Base-by-base conservation (phyloP, 768 basidiomycete species). In the Candolleomyces efflorescens region DNA sequence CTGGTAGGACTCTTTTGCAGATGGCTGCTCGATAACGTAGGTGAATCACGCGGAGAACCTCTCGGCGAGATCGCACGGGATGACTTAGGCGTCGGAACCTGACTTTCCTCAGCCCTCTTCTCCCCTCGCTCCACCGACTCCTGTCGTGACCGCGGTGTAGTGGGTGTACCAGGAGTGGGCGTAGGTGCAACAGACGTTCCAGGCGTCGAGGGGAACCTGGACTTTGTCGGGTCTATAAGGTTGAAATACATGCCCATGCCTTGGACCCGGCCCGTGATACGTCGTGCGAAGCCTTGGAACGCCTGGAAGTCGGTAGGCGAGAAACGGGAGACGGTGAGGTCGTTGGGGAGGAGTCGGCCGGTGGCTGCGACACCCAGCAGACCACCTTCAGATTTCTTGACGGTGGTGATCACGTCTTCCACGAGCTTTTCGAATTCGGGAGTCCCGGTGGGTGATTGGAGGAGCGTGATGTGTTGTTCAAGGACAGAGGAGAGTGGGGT, bases 221-320 rank as follows among this genome's bases (percentile, higher is more conserved):
- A 82, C 43, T 83, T 69, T 18, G 77, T 79, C 0, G 86, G 82
- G 60, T 90, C 85, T 10, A 87, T 78, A n/a, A 90, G 65, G 0
- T 68, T 69, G 59, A 86, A 89, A 64, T 87, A 90, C 39, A 80
- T 67, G 18, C 69, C 72, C 77, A 90, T 75, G 17, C 89, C 89
- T 60, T 85, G 76, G n/a, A 81, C 79, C 7, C 84, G 73, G 11
- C 80, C 82, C 3, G 78, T 76, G 60, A 89, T 73, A 3, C 80
- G 71, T 44, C 84, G 73, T 15, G 75, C 73, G 6, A 80, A 64
- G 22, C 69, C 64, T 54, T 87, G 85, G 18, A 91, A 74, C 3
- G 68, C 66, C 0, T 64, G 61, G 50, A 85, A 84, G 64, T 88
- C 86, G 1, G 64, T 66, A 0, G 87, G 87, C 0, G 79, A 72